phyloP scores from a whole-genome alignment of 2,329 filamentous ascomycete species.

The Tolypocladium album region DNA sequence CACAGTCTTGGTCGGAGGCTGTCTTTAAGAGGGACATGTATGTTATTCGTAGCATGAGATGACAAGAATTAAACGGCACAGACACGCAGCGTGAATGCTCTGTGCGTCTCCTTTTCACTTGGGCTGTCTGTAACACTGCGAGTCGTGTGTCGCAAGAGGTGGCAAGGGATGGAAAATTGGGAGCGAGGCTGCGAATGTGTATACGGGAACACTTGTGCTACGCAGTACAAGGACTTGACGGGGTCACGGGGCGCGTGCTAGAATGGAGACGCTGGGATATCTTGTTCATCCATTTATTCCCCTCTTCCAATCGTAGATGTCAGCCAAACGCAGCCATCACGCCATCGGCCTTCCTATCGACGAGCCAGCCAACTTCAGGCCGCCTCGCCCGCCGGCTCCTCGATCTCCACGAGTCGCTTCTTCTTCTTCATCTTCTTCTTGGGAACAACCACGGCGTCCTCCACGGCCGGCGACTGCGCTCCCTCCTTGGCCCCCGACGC shows the following conservation, averaged over 20 bases:
- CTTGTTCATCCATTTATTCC: not conserved
- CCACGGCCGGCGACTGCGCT: not conserved
- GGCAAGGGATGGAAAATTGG: not conserved
- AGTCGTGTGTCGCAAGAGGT: not conserved
- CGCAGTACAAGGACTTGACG: not conserved
- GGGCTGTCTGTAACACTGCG: not conserved
- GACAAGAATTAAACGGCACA: not conserved
- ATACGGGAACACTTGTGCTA: not conserved
- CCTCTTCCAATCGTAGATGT: not conserved
- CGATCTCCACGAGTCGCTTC: slow-evolving; percentile 20
- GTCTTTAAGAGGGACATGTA: not conserved
- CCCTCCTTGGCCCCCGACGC: not conserved
- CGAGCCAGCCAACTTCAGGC: not conserved
- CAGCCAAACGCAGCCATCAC: not conserved
- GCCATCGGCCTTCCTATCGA: not conserved
- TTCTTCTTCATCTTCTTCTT: slow-evolving; percentile 41
- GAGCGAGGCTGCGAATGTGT: not conserved
- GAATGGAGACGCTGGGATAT: not conserved
- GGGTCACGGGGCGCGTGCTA: not conserved
- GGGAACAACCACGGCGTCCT: slow-evolving; percentile 18
- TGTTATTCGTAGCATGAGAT: not conserved
- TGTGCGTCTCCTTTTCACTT: not conserved
- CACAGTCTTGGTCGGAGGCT: not conserved
- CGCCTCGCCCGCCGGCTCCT: slow-evolving; percentile 9
- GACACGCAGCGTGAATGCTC: not conserved